Conservation (phyloP, 78 protist genomes). For the Speleostelium caveatum region DNA sequence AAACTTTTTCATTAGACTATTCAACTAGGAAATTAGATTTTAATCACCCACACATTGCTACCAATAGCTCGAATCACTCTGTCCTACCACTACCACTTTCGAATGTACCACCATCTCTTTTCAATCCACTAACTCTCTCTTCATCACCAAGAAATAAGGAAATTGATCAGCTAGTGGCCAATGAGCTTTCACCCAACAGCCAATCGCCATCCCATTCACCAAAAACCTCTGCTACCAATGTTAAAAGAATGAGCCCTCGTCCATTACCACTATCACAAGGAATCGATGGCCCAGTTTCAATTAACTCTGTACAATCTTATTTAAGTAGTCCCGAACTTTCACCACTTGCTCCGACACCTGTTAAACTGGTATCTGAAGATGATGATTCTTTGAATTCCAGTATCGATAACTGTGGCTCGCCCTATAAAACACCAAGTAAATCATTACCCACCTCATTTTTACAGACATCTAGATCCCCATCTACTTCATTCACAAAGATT, state of each 20-base stretch:
- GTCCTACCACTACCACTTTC: constrained; percentile 6
- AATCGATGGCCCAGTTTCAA: background rate
- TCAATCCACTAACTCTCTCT: background rate
- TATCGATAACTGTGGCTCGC: constrained; percentile 26
- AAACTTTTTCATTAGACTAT: background rate
- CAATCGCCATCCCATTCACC: background rate
- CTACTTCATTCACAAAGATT: background rate
- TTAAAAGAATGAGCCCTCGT: background rate
- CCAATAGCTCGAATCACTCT: background rate
- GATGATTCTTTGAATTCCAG: constrained; percentile 7
- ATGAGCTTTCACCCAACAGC: background rate
- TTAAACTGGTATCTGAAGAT: background rate
- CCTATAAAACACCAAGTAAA: constrained; percentile 70
- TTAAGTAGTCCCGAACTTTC: background rate
- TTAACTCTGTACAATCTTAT: background rate
- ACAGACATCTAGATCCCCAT: background rate
- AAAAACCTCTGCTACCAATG: background rate
- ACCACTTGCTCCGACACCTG: background rate
- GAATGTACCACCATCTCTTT: background rate
- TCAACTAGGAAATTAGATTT: constrained; percentile 6
- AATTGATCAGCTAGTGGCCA: background rate
- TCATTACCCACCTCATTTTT: background rate
- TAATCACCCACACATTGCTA: background rate
- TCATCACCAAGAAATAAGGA: background rate
- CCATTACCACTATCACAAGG: constrained; percentile 22